phyloP scores from a whole-genome alignment of 345 rosid species.

The Nasturtium officinale region DNA sequence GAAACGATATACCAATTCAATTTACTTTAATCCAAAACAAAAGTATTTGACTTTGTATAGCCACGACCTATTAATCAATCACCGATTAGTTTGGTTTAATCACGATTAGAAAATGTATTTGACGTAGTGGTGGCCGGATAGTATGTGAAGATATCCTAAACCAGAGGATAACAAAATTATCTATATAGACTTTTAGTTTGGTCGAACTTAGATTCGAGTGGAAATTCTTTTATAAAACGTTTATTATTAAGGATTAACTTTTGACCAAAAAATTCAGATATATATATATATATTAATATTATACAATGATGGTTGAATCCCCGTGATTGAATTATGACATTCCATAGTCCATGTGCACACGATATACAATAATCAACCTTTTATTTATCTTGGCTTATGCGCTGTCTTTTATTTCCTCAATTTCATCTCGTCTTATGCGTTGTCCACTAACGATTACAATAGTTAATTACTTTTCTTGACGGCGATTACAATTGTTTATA shows the following conservation, averaged over 20 bases:
- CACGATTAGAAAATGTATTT: neutral
- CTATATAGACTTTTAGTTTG: neutral
- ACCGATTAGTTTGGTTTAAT: neutral
- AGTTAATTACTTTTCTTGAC: neutral
- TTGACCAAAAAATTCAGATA: neutral
- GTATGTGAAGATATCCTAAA: neutral
- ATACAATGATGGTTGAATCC: neutral
- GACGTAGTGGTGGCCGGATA: neutral
- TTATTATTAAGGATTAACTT: neutral
- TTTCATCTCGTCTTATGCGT: neutral
- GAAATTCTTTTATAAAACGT: neutral
- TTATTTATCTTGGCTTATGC: neutral
- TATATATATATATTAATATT: no score
- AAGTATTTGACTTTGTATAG: neutral
- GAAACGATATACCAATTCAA: neutral
- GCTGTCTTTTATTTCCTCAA: neutral
- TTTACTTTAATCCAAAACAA: neutral
- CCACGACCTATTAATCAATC: neutral
- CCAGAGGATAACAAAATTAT: neutral
- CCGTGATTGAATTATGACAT: constrained; percentile 16
- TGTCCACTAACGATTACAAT: constrained; percentile 1
- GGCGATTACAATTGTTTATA: neutral
- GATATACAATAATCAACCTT: neutral
- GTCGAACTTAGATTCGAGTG: neutral
- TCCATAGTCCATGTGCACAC: constrained; percentile 5